Evolutionary conservation across 2,329 filamentous ascomycete species (phyloP), one percentile per base, ranked within the genome.

Genomic region (Botrytis medusae): DNA sequence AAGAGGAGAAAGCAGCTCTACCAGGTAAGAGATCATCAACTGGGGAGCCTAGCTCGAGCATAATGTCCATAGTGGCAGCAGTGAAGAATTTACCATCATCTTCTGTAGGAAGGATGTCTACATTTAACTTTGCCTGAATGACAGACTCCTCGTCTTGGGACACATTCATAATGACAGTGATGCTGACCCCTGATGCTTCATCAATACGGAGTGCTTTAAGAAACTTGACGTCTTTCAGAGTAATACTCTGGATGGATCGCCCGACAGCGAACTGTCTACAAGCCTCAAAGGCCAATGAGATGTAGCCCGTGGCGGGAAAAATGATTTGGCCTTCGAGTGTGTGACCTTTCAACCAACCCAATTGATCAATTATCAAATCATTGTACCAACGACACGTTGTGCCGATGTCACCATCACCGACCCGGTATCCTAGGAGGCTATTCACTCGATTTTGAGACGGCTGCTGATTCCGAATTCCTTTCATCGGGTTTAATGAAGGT

Each of bases 231-330:
- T 57, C 16, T 12, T 29, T 57, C 14, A 57, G n/a, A 29, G 51
- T 57, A 18, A 57, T 29, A 18, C n/a, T 57, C 14, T 57, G 51
- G 29, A 57, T 57, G 7, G 51, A 57, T 57, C n/a, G n/a, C 51
- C 51, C 51, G 14, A 14, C n/a, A 25, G n/a, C 14, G n/a, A 57
- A 57, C 7, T 57, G 51, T 57, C 14, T 57, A 48, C 42, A 68
- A 3, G 85, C 84, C 59, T 86, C 85, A 7, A 85, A 74, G 0
- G 84, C 84, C 83, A 86, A 85, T 69, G 83, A 74, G 64, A 83
- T 83, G 74, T 86, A 87, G 0, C 82, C 85, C 0, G 85, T 84
- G 2, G 84, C 85, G 0, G 85, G 85, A 4, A 87, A 78, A n/a
- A 87, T 77, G 4, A 68, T 64, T 48, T 76, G 72, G 0, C 78